Evolutionary conservation across 139 green algal genomes (phyloP).

Genomic region (Tetradesmus obliquus): DNA sequence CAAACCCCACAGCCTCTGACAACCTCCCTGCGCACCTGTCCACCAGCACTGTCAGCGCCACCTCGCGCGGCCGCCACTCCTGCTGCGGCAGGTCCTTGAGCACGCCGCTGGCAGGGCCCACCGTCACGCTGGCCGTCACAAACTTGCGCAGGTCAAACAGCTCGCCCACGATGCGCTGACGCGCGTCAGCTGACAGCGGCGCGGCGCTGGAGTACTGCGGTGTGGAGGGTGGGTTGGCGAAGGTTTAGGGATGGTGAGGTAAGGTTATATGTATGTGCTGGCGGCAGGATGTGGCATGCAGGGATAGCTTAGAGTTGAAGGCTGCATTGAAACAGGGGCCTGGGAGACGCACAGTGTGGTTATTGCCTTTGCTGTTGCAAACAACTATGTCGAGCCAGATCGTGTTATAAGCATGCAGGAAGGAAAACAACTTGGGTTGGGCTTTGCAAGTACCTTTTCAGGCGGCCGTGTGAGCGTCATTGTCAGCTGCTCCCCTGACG

Average conservation of each 20-base stretch:
- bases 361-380: too few species aligned
- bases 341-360: too few species aligned
- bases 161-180: conserved; percentile 88
- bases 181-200: conserved; percentile 79
- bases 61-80: conserved; percentile 76
- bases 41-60: conserved; percentile 82
- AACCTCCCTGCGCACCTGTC: too few species aligned
- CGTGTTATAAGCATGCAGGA: too few species aligned
- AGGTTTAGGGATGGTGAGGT: neutral
- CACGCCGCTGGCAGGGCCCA: conserved; percentile 63
- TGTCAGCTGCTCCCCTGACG: conserved; percentile 43
- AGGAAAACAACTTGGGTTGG: too few species aligned
- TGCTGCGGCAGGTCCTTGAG: conserved; percentile 54
- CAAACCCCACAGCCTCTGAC: too few species aligned
- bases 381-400: too few species aligned
- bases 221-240: neutral
- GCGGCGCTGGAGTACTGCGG: conserved; percentile 74
- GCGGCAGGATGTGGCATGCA: neutral
- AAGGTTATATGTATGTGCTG: neutral
- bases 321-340: neutral
- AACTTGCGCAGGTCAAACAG: conserved; percentile 57
- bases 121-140: conserved; percentile 67
- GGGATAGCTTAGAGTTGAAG: neutral
- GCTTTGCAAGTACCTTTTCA: conserved; percentile 1
- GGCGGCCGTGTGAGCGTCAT: conserved; percentile 18